These are phyloP conservation scores for Acacia pycnantha DNA, from an alignment of 331 rosid genomes.

Conservation along the genomic window DNA sequence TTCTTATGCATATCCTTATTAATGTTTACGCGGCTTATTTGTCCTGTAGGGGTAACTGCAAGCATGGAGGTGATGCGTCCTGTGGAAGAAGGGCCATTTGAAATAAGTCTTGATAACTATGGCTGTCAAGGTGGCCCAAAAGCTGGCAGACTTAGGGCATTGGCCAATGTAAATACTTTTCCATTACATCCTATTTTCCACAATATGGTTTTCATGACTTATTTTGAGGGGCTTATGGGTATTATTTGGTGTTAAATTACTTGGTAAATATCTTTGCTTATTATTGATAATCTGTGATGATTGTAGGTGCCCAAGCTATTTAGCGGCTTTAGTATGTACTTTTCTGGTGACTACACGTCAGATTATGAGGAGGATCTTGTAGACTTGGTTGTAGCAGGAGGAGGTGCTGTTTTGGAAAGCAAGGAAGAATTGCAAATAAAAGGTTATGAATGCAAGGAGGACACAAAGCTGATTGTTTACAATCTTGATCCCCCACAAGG, in stretches of 20 bases:
- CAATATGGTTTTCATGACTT: background rate
- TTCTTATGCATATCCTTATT: conserved; percentile 10
- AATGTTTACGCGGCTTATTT: conserved; percentile 9
- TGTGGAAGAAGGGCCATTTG: conserved; percentile 75
- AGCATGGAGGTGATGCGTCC: conserved; percentile 53
- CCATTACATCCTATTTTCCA: background rate
- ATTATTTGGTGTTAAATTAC: background rate
- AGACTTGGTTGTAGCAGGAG: conserved; percentile 66
- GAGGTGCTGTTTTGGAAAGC: conserved; percentile 58
- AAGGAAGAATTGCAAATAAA: conserved; percentile 45
- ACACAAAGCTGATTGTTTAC: conserved; percentile 59
- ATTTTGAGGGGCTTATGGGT: background rate
- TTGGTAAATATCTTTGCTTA: conserved; percentile 1
- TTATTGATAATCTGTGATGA: conserved; percentile 10
- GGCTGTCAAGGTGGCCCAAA: conserved; percentile 87
- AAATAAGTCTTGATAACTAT: conserved; percentile 73
- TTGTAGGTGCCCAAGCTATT: conserved; percentile 74
- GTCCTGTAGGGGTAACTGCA: conserved; percentile 78
- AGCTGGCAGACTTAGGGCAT: conserved; percentile 70
- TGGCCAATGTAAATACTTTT: conserved; percentile 49
- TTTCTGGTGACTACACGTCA: conserved; percentile 61
- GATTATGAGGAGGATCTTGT: conserved; percentile 62
- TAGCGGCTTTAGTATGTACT: conserved; percentile 60
- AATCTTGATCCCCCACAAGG: conserved; percentile 80
- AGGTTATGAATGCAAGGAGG: conserved; percentile 16